A percentile compares a stretch with the other conserved stretches of the same genome.
These are phyloP conservation scores for Ensete glaucum DNA, from an alignment of 176 grass and related monocot genomes.

Conservation along the genomic window DNA sequence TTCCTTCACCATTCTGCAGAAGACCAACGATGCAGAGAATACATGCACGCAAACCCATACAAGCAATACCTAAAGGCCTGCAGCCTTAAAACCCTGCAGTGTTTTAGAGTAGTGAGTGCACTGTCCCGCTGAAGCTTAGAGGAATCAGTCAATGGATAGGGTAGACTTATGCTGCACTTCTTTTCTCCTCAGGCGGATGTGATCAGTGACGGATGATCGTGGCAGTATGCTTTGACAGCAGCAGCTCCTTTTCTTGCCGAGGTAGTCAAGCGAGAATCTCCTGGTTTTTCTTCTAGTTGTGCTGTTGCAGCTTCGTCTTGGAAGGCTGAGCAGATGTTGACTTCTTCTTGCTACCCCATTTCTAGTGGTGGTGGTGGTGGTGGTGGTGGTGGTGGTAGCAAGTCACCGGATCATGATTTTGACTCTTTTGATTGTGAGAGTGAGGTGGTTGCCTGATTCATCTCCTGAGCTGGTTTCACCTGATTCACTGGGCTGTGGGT, in stretches of 20 bases:
- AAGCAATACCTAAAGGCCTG: no score
- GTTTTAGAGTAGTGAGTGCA: background rate
- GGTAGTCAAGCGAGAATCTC: background rate
- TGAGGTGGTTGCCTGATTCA: background rate
- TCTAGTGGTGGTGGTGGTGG: background rate
- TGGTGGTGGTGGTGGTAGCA: background rate
- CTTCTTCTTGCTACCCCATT: background rate
- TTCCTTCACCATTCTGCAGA: background rate
- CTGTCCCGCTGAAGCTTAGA: background rate
- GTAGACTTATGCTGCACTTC: background rate
- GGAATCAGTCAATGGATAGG: background rate
- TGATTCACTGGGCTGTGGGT: background rate
- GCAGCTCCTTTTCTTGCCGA: background rate
- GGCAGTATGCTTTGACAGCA: background rate
- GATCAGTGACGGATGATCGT: background rate
- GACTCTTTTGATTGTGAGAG: slow-evolving; percentile 10
- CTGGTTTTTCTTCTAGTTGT: background rate
- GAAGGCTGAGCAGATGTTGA: background rate
- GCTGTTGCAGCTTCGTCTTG: background rate
- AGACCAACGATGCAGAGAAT: background rate
- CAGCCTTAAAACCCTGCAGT: background rate
- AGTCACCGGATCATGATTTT: background rate
- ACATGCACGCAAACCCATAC: no score
- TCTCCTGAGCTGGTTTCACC: background rate
- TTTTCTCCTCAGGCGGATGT: background rate